Evolutionary conservation across 495 filamentous ascomycete species (phyloP).

Genomic region (Podospora pseudoanserina): DNA sequence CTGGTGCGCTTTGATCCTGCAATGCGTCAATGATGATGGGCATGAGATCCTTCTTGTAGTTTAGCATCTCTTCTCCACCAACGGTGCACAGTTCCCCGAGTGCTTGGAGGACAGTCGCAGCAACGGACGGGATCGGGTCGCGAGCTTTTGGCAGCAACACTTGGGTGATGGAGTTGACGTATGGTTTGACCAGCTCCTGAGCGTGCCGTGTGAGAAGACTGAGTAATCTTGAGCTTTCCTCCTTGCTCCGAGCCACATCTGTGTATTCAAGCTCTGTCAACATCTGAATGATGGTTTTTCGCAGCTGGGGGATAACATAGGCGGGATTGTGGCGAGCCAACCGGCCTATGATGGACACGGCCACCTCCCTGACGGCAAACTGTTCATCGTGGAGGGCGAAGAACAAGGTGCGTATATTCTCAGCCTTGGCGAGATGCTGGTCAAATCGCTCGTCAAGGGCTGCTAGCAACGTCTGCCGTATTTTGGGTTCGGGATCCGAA

Average conservation of each 20-base stretch:
- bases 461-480: slow-evolving; percentile 79
- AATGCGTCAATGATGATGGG: slow-evolving; percentile 87
- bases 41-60: slow-evolving; percentile 87
- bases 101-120: slow-evolving; percentile 86
- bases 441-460: slow-evolving; percentile 93
- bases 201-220: slow-evolving; percentile 88
- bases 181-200: slow-evolving; percentile 85
- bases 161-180: slow-evolving; percentile 90
- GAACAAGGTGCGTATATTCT: slow-evolving; percentile 93
- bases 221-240: slow-evolving; percentile 91
- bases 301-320: slow-evolving; percentile 90
- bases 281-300: slow-evolving; percentile 93
- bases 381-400: slow-evolving; percentile 94
- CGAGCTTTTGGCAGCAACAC: slow-evolving; percentile 84
- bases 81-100: slow-evolving; percentile 91
- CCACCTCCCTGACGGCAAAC: slow-evolving; percentile 86
- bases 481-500: slow-evolving; percentile 83
- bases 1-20: slow-evolving; percentile 83
- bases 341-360: slow-evolving; percentile 92
- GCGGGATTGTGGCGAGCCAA: slow-evolving; percentile 89
- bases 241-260: slow-evolving; percentile 87
- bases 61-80: slow-evolving; percentile 84
- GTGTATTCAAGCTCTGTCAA: slow-evolving; percentile 93
- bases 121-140: slow-evolving; percentile 79
- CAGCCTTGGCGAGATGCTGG: slow-evolving; percentile 86